phyloP scores from a whole-genome alignment of 2,329 filamentous ascomycete genomes.

The Arthrobotrys entomopaga region DNA sequence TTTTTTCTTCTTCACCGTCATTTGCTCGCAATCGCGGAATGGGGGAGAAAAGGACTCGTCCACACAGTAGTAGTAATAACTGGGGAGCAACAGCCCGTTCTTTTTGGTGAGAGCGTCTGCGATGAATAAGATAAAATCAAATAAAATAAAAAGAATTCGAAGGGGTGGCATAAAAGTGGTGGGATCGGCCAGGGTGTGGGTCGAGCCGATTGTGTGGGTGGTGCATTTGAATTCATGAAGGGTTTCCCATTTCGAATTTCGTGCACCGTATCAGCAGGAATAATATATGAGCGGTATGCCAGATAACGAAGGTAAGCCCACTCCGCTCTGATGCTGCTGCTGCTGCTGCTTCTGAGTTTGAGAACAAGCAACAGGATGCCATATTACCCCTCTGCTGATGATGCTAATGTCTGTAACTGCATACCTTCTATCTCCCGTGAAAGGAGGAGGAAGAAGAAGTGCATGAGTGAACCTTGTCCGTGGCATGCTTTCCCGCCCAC shows the following conservation, averaged over 20 bases:
- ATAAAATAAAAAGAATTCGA: background rate
- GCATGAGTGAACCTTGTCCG: conserved; percentile 46
- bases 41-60: conserved; percentile 26
- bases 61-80: conserved; percentile 4
- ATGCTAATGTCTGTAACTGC: background rate
- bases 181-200: conserved; percentile 54
- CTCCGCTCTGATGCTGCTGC: background rate
- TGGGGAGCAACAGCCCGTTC: conserved; percentile 27
- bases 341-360: background rate
- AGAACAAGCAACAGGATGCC: conserved; percentile 17
- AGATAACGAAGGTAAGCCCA: conserved; percentile 45
- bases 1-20: conserved; percentile 23
- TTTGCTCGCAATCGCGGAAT: conserved; percentile 36
- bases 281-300: conserved; percentile 39
- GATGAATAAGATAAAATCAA: conserved; percentile 6
- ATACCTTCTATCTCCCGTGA: conserved; percentile 27
- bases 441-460: conserved; percentile 20
- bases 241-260: conserved; percentile 44
- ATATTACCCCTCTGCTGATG: conserved; percentile 1
- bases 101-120: conserved; percentile 3
- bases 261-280: conserved; percentile 41
- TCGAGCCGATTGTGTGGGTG: conserved; percentile 54
- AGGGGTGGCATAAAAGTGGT: conserved; percentile 51
- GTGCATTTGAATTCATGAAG: conserved; percentile 52
- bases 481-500: conserved; percentile 53